Evolutionary conservation across 2,329 filamentous ascomycete genomes (phyloP), one percentile per base, ranked within the genome.

Genomic region (Penicillium sp.): DNA sequence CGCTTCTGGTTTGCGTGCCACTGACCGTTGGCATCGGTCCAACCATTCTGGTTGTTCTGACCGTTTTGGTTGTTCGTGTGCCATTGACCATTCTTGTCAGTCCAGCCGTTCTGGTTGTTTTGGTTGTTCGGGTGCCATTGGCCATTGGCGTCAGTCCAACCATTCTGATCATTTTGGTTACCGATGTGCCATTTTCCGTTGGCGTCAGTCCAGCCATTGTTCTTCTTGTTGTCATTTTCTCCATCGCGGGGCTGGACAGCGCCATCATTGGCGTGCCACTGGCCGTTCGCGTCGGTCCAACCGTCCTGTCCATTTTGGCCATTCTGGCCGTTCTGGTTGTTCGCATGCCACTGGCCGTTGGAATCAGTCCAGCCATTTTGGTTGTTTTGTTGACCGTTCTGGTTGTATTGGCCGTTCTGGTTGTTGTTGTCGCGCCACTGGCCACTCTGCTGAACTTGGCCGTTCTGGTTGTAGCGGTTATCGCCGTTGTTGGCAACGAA

Each of bases 401-500:
- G 33, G 2, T 34, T 34, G 33, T 34, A 34, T 34, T 34, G 33
- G 33, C 33, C 33, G 15, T 34, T 34, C 33, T 34, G 33, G 15
- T 34, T 34, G 13, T 59, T 52, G n/a, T 49, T 58, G 9, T n/a
- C 15, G 31, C 4, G 31, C 53, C 53, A 55, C 10, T 55, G 45
- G n/a, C 44, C 45, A 9, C 50, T 39, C 5, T 29, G 16, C 6
- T 55, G 25, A 15, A 34, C 25, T 29, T 38, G 48, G 6, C 51
- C 48, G 23, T 52, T 23, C 15, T 40, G 39, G 9, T 55, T 57
- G 33, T 56, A 39, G 23, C 58, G 44, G 40, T 57, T 29, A 16
- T 41, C 56, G n/a, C 43, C 44, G 11, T 62, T 43, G 50, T 65
- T 61, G 11, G 60, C 39, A 41, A 65, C 45, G 9, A 65, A 65